A percentile compares a stretch with the other conserved stretches of the same genome.
Evolutionary conservation across 1,139 yeast genomes (phyloP).

Genomic region (Kodamaea alishanica): DNA sequence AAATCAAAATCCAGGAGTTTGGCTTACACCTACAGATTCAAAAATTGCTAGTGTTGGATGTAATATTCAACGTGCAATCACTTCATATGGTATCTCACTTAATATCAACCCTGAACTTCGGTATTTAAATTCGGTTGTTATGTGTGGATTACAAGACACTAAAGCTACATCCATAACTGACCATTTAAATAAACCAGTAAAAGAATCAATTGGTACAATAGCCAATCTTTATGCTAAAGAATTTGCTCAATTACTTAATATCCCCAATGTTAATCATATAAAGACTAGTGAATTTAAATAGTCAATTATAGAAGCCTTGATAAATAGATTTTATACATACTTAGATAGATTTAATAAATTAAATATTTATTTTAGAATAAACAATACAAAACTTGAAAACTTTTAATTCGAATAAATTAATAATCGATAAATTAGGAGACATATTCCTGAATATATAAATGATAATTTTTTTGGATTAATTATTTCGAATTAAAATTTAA

Average conservation of each 20-base stretch:
- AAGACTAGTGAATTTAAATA: slow-evolving; percentile 2
- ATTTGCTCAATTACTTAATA: slow-evolving; percentile 47
- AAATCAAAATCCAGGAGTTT: slow-evolving; percentile 81
- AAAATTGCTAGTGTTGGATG: slow-evolving; percentile 92
- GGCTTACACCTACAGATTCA: slow-evolving; percentile 52
- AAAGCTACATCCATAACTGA: slow-evolving; percentile 35
- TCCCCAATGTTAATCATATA: slow-evolving; percentile 19
- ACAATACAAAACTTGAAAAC: neutral
- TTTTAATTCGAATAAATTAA: too few relatives aligned
- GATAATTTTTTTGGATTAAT: too few relatives aligned
- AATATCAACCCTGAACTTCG: slow-evolving; percentile 73
- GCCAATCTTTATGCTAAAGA: slow-evolving; percentile 51
- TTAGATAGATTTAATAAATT: neutral
- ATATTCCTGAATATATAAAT: too few relatives aligned
- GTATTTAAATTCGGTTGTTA: slow-evolving; percentile 65
- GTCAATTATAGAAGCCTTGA: neutral
- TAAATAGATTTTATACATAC: neutral
- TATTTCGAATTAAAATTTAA: too few relatives aligned
- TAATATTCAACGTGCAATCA: slow-evolving; percentile 76
- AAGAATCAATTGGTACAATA: slow-evolving; percentile 26
- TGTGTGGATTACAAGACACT: slow-evolving; percentile 80
- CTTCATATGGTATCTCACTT: slow-evolving; percentile 86
- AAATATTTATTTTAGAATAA: neutral
- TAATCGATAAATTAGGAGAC: too few relatives aligned
- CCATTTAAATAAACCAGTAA: neutral